Percentiles rank a stretch among this genome's conserved stretches.
phyloP scores from a whole-genome alignment of 371 early-diverging fungal species.

The Syncephalis fuscata region DNA sequence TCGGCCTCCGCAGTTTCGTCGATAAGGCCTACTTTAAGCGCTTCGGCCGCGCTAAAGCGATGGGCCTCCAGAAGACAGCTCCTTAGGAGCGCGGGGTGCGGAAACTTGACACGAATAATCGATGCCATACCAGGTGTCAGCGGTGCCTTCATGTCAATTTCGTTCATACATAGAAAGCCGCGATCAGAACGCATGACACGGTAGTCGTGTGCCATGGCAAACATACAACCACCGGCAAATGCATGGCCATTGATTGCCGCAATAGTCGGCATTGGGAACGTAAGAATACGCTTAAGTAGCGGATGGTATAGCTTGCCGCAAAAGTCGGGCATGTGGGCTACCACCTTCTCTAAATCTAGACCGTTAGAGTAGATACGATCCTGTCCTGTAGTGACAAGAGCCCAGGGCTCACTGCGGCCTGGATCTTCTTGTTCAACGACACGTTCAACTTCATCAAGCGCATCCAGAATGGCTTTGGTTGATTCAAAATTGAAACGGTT shows the following conservation, averaged over 20 bases:
- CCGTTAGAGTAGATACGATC: constrained; percentile 69
- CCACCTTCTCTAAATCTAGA: constrained; percentile 34
- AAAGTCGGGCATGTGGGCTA: constrained; percentile 10
- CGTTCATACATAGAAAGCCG: constrained; percentile 66
- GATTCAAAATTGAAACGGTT: constrained; percentile 50
- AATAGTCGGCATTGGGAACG: constrained; percentile 61
- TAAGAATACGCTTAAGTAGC: constrained; percentile 31
- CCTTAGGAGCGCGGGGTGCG: neutral
- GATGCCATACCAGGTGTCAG: constrained; percentile 55
- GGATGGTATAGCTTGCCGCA: constrained; percentile 25
- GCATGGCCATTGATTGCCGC: constrained; percentile 75
- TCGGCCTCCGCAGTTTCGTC: constrained; percentile 28
- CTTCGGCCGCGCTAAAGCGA: constrained; percentile 40
- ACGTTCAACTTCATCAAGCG: constrained; percentile 39
- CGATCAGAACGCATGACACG: constrained; percentile 67
- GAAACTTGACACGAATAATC: constrained; percentile 40
- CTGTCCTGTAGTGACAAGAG: constrained; percentile 38
- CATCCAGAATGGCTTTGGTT: constrained; percentile 29
- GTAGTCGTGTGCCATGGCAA: constrained; percentile 24
- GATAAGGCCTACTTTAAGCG: constrained; percentile 37
- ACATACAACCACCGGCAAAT: constrained; percentile 53
- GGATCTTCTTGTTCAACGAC: constrained; percentile 13
- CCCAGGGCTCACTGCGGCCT: constrained; percentile 14
- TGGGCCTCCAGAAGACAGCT: constrained; percentile 36
- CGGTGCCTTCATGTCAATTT: constrained; percentile 57